phyloP scores from a whole-genome alignment of 78 protist genomes.

The Speleostelium caveatum region DNA sequence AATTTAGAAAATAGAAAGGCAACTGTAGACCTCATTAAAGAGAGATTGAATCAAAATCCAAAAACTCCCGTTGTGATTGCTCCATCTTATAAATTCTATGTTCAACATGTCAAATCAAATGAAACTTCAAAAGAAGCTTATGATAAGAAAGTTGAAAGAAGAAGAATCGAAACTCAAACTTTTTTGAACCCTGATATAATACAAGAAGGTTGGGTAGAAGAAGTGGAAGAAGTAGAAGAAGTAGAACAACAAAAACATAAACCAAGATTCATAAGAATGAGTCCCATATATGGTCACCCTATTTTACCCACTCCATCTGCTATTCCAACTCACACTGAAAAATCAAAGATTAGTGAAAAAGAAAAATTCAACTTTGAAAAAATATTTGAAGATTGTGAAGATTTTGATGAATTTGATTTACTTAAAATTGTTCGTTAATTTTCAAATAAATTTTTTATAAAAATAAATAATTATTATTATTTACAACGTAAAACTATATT shows the following conservation, averaged over 20 bases:
- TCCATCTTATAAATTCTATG: slow-evolving; percentile 52
- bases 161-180: background rate
- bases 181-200: background rate
- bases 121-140: slow-evolving; percentile 6
- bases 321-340: no score
- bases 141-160: background rate
- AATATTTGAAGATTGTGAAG: no score
- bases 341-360: no score
- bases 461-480: background rate
- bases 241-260: background rate
- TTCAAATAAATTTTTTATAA: background rate
- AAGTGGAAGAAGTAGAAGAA: background rate
- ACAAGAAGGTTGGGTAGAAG: slow-evolving; percentile 1
- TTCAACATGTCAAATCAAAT: slow-evolving; percentile 12
- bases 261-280: background rate
- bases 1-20: background rate
- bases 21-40: background rate
- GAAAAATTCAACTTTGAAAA: no score
- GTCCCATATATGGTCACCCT: background rate
- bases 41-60: background rate
- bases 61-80: background rate
- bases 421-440: no score
- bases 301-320: no score
- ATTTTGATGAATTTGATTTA: no score
- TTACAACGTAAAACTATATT: no score